Base-by-base conservation (phyloP, 208 protist genomes). In the Leishmania gerbilli region DNA sequence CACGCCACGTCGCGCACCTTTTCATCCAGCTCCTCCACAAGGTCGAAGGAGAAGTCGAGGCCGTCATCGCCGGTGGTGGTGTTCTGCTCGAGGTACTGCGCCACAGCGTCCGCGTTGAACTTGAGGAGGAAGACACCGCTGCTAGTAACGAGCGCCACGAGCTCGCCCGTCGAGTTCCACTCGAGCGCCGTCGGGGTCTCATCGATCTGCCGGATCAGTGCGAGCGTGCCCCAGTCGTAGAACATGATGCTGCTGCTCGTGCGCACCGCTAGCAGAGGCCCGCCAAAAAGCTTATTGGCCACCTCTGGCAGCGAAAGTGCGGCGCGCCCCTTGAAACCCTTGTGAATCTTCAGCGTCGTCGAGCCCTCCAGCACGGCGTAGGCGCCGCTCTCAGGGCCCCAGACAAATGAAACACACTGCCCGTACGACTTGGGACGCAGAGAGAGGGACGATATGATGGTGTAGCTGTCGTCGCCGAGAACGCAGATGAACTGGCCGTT, bases 361-460 rank as follows among this genome's bases (percentile, higher is more conserved):
- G 89, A 85, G 31, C 71, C 87, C 77, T 99, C 97, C 62, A 99
- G 91, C 1, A 99, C 92, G 37, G 98, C 99, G 86, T 99, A 99
- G 37, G 92, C 90, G 60, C 94, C 95, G 55, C 80, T 89, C 27
- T 98, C 93, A 24, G 83, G 82, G 13, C 93, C 93, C 99, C 99
- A 99, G 24, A 97, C 96, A 84, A 99, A 99, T 9, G 99, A 98
- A 11, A 98, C 80, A 45, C 96, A 99, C 62, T 89, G 85, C n/a
- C 99, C 99, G 86, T 99, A 99, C 37, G 89, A 91, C 89, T 99
- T 99, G 68, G 98, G 98, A 9, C 99, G 90, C 92, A 98, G 98
- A 0, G 93, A 96, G 6, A 99, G 87, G 3, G 99, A 97, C 40
- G 99, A 99, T 84, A 99, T 97, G 84, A 99, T 99, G 68, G 99